These are phyloP conservation scores for Solanum tarapatanum DNA, from an alignment of 257 asterid species.

Conservation along the genomic window DNA sequence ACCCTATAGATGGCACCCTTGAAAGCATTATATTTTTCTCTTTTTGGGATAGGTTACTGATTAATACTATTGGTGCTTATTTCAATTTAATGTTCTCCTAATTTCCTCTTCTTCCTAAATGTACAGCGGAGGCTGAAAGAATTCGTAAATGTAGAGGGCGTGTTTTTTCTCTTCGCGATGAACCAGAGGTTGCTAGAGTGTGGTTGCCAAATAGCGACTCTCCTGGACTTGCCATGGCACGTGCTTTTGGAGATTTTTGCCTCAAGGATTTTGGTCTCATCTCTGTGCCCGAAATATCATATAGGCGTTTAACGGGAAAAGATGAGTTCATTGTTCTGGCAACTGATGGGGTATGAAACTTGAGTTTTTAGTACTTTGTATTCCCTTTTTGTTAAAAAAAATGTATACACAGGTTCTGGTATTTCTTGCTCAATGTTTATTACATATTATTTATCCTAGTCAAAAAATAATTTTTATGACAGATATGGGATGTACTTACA, in stretches of 20 bases:
- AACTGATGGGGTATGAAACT: constrained; percentile 62
- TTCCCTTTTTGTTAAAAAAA: not conserved
- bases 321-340: constrained; percentile 78
- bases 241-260: constrained; percentile 91
- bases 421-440: not conserved
- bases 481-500: constrained; percentile 90
- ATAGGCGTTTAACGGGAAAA: constrained; percentile 51
- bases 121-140: constrained; percentile 78
- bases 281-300: constrained; percentile 70
- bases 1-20: not conserved
- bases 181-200: constrained; percentile 77
- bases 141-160: constrained; percentile 74
- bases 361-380: not conserved
- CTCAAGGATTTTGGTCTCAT: constrained; percentile 79
- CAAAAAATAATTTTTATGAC: not conserved
- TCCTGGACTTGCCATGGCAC: constrained; percentile 96
- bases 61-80: not conserved
- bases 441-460: not conserved
- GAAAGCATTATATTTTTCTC: not conserved
- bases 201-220: constrained; percentile 78
- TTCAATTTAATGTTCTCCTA: not conserved
- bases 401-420: not conserved
- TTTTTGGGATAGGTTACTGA: not conserved
- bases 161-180: constrained; percentile 72
- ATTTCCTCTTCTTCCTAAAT: not conserved